phyloP scores from a whole-genome alignment of 257 asterid species.

The Handroanthus guayacan region DNA sequence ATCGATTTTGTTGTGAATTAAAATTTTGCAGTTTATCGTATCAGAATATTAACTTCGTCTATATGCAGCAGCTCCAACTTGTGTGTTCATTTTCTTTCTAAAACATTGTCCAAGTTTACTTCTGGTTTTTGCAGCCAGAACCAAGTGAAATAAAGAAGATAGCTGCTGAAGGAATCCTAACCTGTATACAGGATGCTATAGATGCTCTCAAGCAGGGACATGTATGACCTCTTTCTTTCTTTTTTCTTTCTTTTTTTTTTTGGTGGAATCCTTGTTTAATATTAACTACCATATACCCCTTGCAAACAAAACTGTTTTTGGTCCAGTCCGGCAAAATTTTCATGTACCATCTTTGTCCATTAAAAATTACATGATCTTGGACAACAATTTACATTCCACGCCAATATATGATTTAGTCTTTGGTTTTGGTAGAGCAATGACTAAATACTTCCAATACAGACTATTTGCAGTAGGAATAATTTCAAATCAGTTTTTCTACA shows the following conservation, averaged over 20 bases:
- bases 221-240: constrained; percentile 47
- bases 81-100: constrained; percentile 5
- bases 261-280: background rate
- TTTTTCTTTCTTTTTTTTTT: too few relatives aligned
- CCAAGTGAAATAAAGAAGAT: constrained; percentile 71
- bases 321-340: background rate
- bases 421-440: background rate
- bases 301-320: background rate
- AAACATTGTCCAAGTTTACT: constrained; percentile 17
- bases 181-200: constrained; percentile 88
- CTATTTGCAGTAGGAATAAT: too few relatives aligned
- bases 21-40: constrained; percentile 14
- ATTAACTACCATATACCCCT: background rate
- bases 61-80: background rate
- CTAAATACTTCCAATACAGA: background rate
- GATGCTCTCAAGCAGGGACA: constrained; percentile 73
- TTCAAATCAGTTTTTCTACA: background rate
- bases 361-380: background rate
- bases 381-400: constrained; percentile 1
- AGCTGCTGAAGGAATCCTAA: constrained; percentile 91
- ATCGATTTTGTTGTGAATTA: background rate
- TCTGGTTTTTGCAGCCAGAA: constrained; percentile 70
- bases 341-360: background rate
- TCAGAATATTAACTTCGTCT: constrained; percentile 4
- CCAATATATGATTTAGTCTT: background rate